Conservation (phyloP, 257 asterid species). For the Fraxinus quadrangulata region DNA sequence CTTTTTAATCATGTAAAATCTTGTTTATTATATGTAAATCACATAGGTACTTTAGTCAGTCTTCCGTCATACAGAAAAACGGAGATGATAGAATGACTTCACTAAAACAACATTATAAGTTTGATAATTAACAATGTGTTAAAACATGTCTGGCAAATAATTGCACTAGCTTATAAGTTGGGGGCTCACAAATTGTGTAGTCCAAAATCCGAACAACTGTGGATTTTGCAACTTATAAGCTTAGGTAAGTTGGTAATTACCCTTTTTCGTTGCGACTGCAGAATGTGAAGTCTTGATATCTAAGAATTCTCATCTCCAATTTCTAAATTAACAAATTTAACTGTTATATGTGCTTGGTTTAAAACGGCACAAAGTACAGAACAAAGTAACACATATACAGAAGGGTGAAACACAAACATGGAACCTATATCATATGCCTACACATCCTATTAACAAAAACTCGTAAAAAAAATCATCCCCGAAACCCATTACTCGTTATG, state of each 20-base stretch:
- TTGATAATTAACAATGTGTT: no score
- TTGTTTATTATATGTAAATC: no score
- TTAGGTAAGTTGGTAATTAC: background rate
- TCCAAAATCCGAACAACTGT: no score
- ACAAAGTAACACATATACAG: conserved; percentile 31
- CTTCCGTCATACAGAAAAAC: no score
- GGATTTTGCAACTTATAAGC: no score
- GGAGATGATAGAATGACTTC: background rate
- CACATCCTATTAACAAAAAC: conserved; percentile 31
- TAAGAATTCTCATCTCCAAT: background rate
- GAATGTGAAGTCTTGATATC: background rate
- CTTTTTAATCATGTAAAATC: no score
- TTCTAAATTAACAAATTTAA: background rate
- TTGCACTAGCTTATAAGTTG: no score
- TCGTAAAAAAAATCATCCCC: conserved; percentile 10
- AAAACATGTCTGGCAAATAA: no score
- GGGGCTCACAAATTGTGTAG: no score
- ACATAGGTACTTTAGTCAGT: no score
- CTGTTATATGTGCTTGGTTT: conserved; percentile 1
- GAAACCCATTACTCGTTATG: conserved; percentile 11
- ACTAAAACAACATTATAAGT: no score
- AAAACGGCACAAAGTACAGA: background rate
- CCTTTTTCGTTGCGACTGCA: background rate
- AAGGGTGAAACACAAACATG: conserved; percentile 25
- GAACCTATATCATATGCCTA: conserved; percentile 20